Evolutionary conservation across 1,139 yeast species (phyloP).

Genomic region (Hemisphaericaspora subhashii): DNA sequence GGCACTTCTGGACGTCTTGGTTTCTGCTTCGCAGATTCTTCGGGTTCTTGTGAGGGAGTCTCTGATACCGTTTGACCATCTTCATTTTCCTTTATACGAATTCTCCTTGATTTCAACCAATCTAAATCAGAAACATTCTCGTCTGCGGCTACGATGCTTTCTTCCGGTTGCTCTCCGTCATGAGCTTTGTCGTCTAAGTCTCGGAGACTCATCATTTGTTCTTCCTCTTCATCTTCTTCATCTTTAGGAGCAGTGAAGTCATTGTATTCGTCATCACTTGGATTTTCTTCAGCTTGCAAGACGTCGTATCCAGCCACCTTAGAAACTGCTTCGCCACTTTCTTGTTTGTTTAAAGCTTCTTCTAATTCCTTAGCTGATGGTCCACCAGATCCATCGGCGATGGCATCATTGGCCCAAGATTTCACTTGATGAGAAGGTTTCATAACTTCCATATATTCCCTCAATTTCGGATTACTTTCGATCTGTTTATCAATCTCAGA

Average conservation of each 20-base stretch:
- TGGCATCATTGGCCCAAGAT: constrained; percentile 77
- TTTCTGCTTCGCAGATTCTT: constrained; percentile 6
- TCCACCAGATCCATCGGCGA: constrained; percentile 54
- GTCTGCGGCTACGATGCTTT: constrained; percentile 41
- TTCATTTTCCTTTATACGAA: constrained; percentile 62
- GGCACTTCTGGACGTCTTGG: constrained; percentile 7
- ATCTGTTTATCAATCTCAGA: constrained; percentile 56
- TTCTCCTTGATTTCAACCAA: constrained; percentile 81
- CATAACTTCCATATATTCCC: constrained; percentile 82
- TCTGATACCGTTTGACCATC: constrained; percentile 21
- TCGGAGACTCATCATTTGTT: constrained; percentile 19
- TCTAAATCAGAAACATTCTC: constrained; percentile 75
- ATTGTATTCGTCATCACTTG: constrained; percentile 69
- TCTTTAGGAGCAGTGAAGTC: constrained; percentile 42
- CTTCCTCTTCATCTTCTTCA: constrained; percentile 24
- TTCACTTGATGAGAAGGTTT: constrained; percentile 66
- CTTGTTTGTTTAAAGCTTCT: constrained; percentile 34
- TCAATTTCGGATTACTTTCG: constrained; percentile 63
- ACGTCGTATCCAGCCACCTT: constrained; percentile 20
- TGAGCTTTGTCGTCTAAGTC: constrained; percentile 16
- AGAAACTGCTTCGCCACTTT: constrained; percentile 14
- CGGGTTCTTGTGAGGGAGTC: constrained; percentile 16
- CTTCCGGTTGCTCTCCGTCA: constrained; percentile 16
- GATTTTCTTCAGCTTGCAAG: constrained; percentile 40
- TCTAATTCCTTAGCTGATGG: constrained; percentile 46